A percentile compares a stretch with the other conserved stretches of the same genome.
phyloP scores from a whole-genome alignment of 371 early-diverging fungal genomes.

The Apophysomyces trapeziformis region DNA sequence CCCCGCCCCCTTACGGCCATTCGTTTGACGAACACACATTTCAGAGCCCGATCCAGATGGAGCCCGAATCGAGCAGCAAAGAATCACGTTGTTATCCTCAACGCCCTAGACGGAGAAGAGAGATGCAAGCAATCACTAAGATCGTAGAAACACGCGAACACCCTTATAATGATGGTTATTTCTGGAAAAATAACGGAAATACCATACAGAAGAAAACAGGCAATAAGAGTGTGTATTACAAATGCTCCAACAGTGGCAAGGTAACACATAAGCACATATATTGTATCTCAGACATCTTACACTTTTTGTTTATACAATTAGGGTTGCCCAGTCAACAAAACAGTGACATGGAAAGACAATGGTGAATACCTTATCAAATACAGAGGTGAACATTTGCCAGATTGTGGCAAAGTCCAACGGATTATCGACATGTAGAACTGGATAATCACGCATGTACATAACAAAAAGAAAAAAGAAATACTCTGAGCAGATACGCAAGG shows the following conservation, averaged over 20 bases:
- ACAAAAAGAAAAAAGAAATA: no score
- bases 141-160: constrained; percentile 65
- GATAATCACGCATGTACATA: constrained; percentile 13
- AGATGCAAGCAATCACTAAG: constrained; percentile 70
- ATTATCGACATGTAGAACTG: constrained; percentile 49
- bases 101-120: constrained; percentile 59
- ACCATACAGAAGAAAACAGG: constrained; percentile 58
- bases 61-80: neutral
- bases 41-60: constrained; percentile 1
- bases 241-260: constrained; percentile 39
- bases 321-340: constrained; percentile 69
- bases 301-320: constrained; percentile 14
- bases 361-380: constrained; percentile 68
- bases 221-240: constrained; percentile 51
- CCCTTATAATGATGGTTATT: constrained; percentile 57
- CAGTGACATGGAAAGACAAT: constrained; percentile 65
- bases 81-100: constrained; percentile 3
- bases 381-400: constrained; percentile 64
- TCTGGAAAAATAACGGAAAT: constrained; percentile 55
- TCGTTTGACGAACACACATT: constrained; percentile 5
- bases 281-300: constrained; percentile 2
- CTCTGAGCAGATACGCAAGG: no score
- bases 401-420: constrained; percentile 59
- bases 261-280: constrained; percentile 18
- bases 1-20: constrained; percentile 6